Base-by-base conservation (phyloP, 495 filamentous ascomycete genomes). In the Neurospora tetrasperma region DNA sequence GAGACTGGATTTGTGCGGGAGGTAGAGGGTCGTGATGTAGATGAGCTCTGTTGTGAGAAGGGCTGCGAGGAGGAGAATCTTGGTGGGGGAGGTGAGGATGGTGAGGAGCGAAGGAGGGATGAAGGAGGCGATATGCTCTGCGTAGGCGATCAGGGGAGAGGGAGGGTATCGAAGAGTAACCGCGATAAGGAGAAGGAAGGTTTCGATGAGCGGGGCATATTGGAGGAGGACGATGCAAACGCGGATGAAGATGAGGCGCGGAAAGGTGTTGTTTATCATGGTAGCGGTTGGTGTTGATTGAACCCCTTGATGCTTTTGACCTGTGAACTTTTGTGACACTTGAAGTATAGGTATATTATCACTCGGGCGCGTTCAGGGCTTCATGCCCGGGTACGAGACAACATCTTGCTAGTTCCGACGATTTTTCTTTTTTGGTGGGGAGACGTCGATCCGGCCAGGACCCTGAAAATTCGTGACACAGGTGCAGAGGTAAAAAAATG, bases 11-110 rank as follows among this genome's bases (percentile, higher is more conserved):
- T 81, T 84, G 75, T 85, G 85, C 9, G 88, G 89, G 11, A 87
- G 75, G 76, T 87, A 91, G 70, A 90, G 78, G 59, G 86, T 73
- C 2, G 88, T 69, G 59, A 82, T 87, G 78, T 89, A 91, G 42
- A 84, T 75, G 5, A 83, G 74, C 75, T 92, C 90, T 5, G 77
- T 62, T 11, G 80, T 27, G 38, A 81, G 73, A 73, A 83, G 88
- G 35, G 73, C 74, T 5, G 79, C 69, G 39, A 84, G 69, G 10
- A 72, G 68, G 70, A 72, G 18, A 73, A 70, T 69, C 12, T 66
- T 16, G 18, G 40, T 38, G 44, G 27, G 11, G 40, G 72, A 39
- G 3, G 71, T 42, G 71, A 14, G 10, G 27, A 12, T 35, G 38
- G 14, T 3, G 40, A 23, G 20, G 23, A 44, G n/a, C 18, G 10